These are phyloP conservation scores for Lactarius pseudohatsudake DNA, from an alignment of 768 basidiomycete species.

Conservation along the genomic window DNA sequence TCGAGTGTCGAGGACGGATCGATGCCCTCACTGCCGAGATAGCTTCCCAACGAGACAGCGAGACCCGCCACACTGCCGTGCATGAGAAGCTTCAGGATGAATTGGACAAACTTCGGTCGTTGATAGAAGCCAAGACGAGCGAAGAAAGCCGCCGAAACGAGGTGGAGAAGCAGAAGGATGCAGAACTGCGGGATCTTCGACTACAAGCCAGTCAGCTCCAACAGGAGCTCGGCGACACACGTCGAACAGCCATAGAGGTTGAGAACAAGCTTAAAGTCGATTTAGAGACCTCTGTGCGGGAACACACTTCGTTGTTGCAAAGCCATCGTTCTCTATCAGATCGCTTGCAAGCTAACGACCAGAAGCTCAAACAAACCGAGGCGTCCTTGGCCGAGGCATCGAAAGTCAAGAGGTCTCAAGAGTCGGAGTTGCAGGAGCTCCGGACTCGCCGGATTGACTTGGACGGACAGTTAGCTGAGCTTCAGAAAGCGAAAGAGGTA, in stretches of 20 bases:
- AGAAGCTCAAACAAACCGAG: conserved; percentile 51
- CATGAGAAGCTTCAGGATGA: conserved; percentile 73
- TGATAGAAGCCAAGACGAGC: conserved; percentile 80
- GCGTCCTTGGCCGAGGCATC: conserved; percentile 56
- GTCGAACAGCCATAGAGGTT: conserved; percentile 57
- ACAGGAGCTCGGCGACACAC: conserved; percentile 63
- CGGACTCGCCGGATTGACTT: conserved; percentile 66
- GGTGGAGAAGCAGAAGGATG: conserved; percentile 84
- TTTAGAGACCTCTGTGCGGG: conserved; percentile 59
- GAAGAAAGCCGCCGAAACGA: conserved; percentile 84
- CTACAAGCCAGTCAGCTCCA: conserved; percentile 59
- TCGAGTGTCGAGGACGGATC: conserved; percentile 68
- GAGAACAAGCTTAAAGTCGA: conserved; percentile 79
- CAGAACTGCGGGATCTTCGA: conserved; percentile 75
- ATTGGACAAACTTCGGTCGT: conserved; percentile 80
- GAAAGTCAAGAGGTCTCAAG: conserved; percentile 62
- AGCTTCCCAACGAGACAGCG: conserved; percentile 55
- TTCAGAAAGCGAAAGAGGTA: conserved; percentile 73
- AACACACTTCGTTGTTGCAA: conserved; percentile 57
- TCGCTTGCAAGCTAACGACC: conserved; percentile 53
- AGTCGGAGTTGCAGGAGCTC: conserved; percentile 72
- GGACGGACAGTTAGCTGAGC: conserved; percentile 63
- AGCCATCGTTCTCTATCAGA: conserved; percentile 66
- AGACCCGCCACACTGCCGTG: conserved; percentile 44
- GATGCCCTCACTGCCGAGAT: conserved; percentile 65